Evolutionary conservation across 2,329 filamentous ascomycete species (phyloP), one percentile per base, ranked within the genome.

Genomic region (Nothopassalora personata): DNA sequence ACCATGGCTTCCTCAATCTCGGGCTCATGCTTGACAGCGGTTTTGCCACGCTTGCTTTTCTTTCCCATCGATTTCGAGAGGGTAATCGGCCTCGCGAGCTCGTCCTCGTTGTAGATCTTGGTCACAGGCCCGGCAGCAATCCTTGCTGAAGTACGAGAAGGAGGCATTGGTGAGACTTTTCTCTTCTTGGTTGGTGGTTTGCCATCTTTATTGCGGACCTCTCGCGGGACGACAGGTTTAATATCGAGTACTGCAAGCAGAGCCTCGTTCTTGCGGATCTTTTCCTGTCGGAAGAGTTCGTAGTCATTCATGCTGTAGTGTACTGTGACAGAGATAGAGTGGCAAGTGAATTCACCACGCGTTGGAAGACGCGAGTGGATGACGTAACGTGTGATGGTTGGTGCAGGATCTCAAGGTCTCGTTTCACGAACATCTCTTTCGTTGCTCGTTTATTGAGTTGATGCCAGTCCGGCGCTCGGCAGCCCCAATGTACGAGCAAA

Each of bases 241-340:
- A 82, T 75, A 10, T 79, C 76, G 15, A 83, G 75, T 43, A 78
- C 74, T 51, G 74, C 74, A 3, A 83, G 70, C 1, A 82, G 72
- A 8, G 73, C 75, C 63, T 79, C 72, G 63, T 83, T 83, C 9
- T 76, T 73, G 60, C 75, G 75, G 63, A 83, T 81, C 62, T 81
- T 81, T 13, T 73, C 75, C 7, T 74, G 70, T 2, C 80, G 74
- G 19, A 76, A 73, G 1, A 73, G 72, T 64, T 82, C 80, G 63
- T 81, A 79, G 48, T 71, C 74, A 47, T 71, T 72, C 75, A 78
- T 77, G 5, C 43, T 59, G 15, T 18, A 9, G 48, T 36, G 19
- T 28, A 49, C 11, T 27, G 28, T n/a, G 9, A 49, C 5, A 11
- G 4, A 5, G 13, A 7, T 4, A 43, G 39, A 18, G 39, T 43